Conservation (phyloP, 225 moss, liverwort and hornwort genomes). For the Polytrichum commune region DNA sequence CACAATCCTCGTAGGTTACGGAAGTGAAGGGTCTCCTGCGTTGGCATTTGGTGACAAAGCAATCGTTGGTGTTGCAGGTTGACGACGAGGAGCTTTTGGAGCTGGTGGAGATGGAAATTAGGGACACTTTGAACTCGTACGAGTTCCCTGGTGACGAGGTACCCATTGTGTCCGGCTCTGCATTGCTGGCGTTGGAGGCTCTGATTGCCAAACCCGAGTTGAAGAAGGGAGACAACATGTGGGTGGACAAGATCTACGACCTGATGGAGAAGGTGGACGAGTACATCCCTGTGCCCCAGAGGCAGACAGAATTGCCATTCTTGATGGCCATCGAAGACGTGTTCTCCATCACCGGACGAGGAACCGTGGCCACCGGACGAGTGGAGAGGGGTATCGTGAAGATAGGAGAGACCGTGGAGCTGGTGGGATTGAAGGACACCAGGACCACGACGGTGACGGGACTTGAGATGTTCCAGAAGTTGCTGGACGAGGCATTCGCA, state of each 20-base stretch:
- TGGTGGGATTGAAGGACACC: constrained; percentile 50
- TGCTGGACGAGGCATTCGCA: constrained; percentile 46
- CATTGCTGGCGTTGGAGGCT: constrained; percentile 41
- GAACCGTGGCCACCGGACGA: constrained; percentile 67
- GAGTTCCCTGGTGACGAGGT: constrained; percentile 66
- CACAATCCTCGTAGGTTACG: too few species aligned
- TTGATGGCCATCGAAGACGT: constrained; percentile 67
- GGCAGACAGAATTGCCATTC: constrained; percentile 51
- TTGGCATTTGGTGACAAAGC: too few species aligned
- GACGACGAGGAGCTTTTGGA: constrained; percentile 66
- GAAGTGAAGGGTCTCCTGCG: too few species aligned
- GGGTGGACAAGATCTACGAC: constrained; percentile 34
- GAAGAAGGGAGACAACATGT: constrained; percentile 30
- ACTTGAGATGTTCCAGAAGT: constrained; percentile 63
- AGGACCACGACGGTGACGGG: constrained; percentile 50
- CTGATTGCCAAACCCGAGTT: constrained; percentile 17
- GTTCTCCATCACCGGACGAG: constrained; percentile 64
- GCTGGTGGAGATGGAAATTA: constrained; percentile 60
- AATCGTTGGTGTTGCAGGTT: constrained; percentile 29
- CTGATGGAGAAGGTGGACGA: constrained; percentile 61
- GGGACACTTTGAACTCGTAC: constrained; percentile 53
- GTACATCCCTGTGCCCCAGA: constrained; percentile 56
- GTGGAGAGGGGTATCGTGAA: constrained; percentile 64
- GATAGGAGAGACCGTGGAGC: constrained; percentile 52
- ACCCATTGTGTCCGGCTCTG: constrained; percentile 62